These are phyloP conservation scores for Kalanchoe fedtschenkoi DNA, from an alignment of 164 flowering plant genomes.

Conservation along the genomic window DNA sequence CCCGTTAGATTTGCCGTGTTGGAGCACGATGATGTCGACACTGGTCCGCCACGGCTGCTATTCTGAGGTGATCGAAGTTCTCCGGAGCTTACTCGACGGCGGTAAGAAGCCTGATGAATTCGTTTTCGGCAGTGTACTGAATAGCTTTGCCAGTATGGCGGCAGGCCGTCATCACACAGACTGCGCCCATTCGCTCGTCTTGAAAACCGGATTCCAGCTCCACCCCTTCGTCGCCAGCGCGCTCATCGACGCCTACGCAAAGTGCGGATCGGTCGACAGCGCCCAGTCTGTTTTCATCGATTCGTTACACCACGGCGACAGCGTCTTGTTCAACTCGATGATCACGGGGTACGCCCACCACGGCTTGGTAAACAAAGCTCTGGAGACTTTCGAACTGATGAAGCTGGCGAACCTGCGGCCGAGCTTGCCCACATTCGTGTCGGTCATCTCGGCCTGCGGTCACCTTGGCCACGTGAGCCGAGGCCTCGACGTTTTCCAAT, in stretches of 20 bases:
- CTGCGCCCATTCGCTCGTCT: slow-evolving; percentile 28
- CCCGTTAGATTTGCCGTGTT: slow-evolving; percentile 26
- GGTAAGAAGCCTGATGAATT: slow-evolving; percentile 45
- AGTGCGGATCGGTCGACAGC: slow-evolving; percentile 42
- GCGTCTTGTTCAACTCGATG: slow-evolving; percentile 35
- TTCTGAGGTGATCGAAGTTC: slow-evolving; percentile 24
- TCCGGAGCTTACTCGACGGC: slow-evolving; percentile 19
- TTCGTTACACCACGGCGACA: slow-evolving; percentile 16
- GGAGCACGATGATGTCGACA: slow-evolving; percentile 41
- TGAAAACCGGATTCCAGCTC: slow-evolving; percentile 30
- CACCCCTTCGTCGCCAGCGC: slow-evolving; percentile 33
- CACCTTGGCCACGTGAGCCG: slow-evolving; percentile 34
- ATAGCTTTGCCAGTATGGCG: slow-evolving; percentile 26
- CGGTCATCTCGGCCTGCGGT: slow-evolving; percentile 40
- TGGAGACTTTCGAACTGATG: slow-evolving; percentile 28
- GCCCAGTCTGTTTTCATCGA: slow-evolving; percentile 27
- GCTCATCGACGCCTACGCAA: slow-evolving; percentile 46
- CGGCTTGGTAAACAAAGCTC: slow-evolving; percentile 33
- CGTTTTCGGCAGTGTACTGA: slow-evolving; percentile 34
- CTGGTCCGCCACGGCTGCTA: slow-evolving; percentile 22
- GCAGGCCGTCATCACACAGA: slow-evolving; percentile 25
- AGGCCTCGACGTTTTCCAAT: slow-evolving; percentile 29
- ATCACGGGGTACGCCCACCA: slow-evolving; percentile 48
- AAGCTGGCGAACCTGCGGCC: slow-evolving; percentile 31
- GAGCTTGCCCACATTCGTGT: slow-evolving; percentile 39